phyloP scores from a whole-genome alignment of 164 flowering plant genomes.

The Vitis labrusca region DNA sequence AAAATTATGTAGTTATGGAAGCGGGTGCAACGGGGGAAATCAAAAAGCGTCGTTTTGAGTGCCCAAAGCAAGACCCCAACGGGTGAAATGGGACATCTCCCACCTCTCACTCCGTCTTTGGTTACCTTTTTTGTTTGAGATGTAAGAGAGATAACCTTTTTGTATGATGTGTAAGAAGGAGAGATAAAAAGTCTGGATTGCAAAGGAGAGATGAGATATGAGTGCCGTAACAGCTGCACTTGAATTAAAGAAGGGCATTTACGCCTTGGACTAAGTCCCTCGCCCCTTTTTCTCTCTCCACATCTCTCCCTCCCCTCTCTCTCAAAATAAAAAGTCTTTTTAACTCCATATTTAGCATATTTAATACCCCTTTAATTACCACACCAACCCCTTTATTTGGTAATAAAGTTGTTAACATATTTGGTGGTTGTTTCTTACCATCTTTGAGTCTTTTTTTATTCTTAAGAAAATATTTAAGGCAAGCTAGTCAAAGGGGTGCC shows the following conservation, averaged over 20 bases:
- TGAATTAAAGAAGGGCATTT: conserved; percentile 12
- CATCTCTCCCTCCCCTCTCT: background rate
- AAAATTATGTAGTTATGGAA: background rate
- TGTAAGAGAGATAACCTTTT: too few species aligned
- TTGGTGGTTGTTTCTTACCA: too few species aligned
- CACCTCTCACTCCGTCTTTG: background rate
- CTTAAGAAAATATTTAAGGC: too few species aligned
- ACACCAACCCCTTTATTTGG: background rate
- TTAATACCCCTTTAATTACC: background rate
- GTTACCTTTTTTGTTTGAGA: background rate
- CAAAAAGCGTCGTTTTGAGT: conserved; percentile 27
- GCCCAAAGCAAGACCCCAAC: background rate
- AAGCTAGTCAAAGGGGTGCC: too few species aligned
- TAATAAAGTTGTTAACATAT: too few species aligned
- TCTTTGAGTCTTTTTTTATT: too few species aligned
- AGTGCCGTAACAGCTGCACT: conserved; percentile 23
- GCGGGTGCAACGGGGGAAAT: background rate
- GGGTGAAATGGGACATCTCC: conserved; percentile 20
- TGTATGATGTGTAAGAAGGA: background rate
- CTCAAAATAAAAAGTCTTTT: background rate
- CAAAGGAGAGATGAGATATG: conserved; percentile 4
- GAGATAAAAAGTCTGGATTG: background rate
- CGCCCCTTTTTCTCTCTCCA: background rate
- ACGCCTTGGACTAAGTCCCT: background rate
- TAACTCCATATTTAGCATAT: background rate